These are phyloP conservation scores for Aspergillus candidus DNA, from an alignment of 2,329 filamentous ascomycete species.

Conservation along the genomic window DNA sequence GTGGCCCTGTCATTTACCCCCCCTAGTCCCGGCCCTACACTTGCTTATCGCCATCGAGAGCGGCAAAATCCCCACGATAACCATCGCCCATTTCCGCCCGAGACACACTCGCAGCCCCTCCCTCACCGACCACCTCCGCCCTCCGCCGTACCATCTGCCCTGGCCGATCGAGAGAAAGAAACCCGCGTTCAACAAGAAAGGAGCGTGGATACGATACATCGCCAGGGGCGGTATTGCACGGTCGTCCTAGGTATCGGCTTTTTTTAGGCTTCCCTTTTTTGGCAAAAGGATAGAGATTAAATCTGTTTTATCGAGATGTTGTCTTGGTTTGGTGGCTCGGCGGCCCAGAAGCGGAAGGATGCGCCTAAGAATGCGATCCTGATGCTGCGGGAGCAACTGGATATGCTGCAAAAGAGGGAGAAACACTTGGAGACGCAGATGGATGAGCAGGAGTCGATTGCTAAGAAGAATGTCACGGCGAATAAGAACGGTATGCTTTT, in stretches of 20 bases:
- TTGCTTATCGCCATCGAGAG: not conserved
- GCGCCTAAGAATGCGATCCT: conserved; percentile 96
- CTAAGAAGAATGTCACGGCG: conserved; percentile 76
- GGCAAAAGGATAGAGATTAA: not conserved
- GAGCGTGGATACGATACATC: too few species aligned
- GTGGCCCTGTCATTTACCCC: not conserved
- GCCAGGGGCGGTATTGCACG: too few species aligned
- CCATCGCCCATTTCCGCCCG: too few species aligned
- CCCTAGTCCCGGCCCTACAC: not conserved
- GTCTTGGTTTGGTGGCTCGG: conserved; percentile 87
- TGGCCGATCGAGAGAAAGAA: too few species aligned
- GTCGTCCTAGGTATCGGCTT: too few species aligned
- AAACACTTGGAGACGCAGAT: conserved; percentile 86
- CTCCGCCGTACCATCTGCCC: too few species aligned
- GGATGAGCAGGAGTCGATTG: conserved; percentile 82
- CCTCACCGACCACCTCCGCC: not conserved
- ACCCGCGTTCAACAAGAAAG: too few species aligned
- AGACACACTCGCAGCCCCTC: not conserved
- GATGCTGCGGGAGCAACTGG: conserved; percentile 76
- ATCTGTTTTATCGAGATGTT: conserved; percentile 47
- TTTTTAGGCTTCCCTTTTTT: too few species aligned
- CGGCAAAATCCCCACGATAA: not conserved
- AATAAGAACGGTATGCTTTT: conserved; percentile 78
- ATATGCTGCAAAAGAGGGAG: conserved; percentile 97
- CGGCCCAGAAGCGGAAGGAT: conserved; percentile 82